phyloP scores from a whole-genome alignment of 2,329 filamentous ascomycete species.

The Cercospora zeina region DNA sequence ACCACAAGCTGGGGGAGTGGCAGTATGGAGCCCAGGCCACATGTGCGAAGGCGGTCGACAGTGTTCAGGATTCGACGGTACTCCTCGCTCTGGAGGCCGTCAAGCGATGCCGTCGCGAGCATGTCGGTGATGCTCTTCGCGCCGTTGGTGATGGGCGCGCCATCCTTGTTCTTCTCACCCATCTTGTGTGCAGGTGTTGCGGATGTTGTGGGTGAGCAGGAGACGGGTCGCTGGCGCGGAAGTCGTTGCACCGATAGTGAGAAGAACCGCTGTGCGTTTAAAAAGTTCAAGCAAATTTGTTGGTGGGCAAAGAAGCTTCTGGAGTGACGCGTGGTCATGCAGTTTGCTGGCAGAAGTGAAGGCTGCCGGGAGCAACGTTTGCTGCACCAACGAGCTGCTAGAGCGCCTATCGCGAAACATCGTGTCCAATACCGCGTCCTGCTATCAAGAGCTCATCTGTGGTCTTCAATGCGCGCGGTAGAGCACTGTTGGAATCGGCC shows the following conservation, averaged over 20 bases:
- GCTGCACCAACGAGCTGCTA: not conserved
- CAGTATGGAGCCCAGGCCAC: conserved; percentile 45
- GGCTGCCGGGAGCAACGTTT: not conserved
- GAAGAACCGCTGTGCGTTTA: not conserved
- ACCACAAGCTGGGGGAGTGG: conserved; percentile 49
- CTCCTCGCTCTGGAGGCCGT: conserved; percentile 13
- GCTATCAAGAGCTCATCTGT: too few relatives aligned
- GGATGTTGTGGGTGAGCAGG: not conserved
- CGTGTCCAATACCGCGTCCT: not conserved
- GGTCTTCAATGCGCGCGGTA: not conserved
- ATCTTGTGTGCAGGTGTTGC: not conserved
- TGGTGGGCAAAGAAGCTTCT: not conserved
- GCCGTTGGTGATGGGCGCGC: not conserved
- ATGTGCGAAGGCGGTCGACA: conserved; percentile 54
- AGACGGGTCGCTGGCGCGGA: not conserved
- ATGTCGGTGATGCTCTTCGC: conserved; percentile 2
- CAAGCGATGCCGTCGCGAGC: conserved; percentile 10
- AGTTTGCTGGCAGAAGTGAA: not conserved
- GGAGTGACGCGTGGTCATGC: not conserved
- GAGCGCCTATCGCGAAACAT: not conserved
- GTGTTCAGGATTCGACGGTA: conserved; percentile 49
- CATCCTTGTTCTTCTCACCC: not conserved
- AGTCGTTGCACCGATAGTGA: not conserved
- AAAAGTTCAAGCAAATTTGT: not conserved
- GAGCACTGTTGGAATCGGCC: too few relatives aligned